Base-by-base conservation (phyloP, 139 green algal genomes). In the Chlamydomonas incerta region DNA sequence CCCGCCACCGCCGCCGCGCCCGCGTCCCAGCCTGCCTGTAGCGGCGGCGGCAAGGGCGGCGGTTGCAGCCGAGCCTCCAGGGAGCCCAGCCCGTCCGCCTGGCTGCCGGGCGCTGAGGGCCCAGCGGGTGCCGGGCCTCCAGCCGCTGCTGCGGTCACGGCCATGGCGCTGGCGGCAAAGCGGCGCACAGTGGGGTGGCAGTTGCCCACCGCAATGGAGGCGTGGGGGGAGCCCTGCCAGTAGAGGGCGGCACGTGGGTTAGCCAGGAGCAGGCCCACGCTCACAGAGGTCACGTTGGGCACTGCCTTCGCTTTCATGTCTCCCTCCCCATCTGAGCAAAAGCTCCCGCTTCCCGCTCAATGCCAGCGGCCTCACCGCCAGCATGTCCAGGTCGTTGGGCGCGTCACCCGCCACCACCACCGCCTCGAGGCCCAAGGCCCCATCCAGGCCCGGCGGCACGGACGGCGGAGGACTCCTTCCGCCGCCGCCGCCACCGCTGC, bases 311-410 rank as follows among this genome's bases (percentile, higher is more conserved):
- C 11, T 14, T 20, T 20, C 11, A 57, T 10, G 50, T 57, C 50
- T 10, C 11, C 50, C 11, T 57, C 50, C 14, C 14, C 50, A 10
- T 14, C 50, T 57, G 50, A 10, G 50, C 50, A 50, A 50, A 50
- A 5, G 8, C 41, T 50, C 41, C 41, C 8, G 41, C 63, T 69
- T 69, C 63, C n/a, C n/a, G n/a, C 55, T 24, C 2, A 23, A 21
- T 28, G 9, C 37, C n/a, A n/a, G 18, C 23, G 23, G 1, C 50
- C 34, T 50, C n/a, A 75, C 79, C 79, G 46, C 37, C n/a, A 85
- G 63, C 79, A 85, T 85, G 66, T 85, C 79, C 58, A 87, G 70
- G 81, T 87, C 81, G 57, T 87, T 87, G 71, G 81, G 81, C 33
- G 81, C 81, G 33, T 87, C 81, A 20, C 81, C 81, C 18, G 58